A percentile compares a stretch with the other conserved stretches of the same genome.
These are phyloP conservation scores for Mycena kentingensis DNA, from an alignment of 768 basidiomycete species.

Conservation along the genomic window DNA sequence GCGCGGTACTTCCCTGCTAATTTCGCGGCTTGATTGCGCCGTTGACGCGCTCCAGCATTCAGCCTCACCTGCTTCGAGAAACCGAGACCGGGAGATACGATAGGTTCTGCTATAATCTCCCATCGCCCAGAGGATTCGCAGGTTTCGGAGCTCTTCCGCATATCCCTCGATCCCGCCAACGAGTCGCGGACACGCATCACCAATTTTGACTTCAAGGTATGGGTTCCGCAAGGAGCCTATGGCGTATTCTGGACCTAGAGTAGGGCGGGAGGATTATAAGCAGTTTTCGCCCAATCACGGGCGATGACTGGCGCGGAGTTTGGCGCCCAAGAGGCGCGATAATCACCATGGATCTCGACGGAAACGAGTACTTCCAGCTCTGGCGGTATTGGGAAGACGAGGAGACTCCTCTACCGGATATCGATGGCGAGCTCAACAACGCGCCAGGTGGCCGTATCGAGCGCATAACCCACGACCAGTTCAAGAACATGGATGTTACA, in stretches of 20 bases:
- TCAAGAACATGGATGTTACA: conserved; percentile 30
- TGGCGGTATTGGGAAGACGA: conserved; percentile 50
- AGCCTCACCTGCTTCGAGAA: conserved; percentile 12
- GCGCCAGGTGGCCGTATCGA: conserved; percentile 44
- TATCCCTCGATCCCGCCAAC: conserved; percentile 30
- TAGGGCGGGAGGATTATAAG: conserved; percentile 39
- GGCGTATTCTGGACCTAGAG: no score
- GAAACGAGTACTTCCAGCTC: conserved; percentile 44
- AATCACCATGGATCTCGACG: conserved; percentile 43
- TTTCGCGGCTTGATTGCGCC: neutral
- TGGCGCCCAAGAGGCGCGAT: conserved; percentile 39
- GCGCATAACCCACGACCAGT: conserved; percentile 42
- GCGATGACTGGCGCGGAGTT: conserved; percentile 44
- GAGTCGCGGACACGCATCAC: conserved; percentile 38
- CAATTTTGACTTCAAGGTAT: conserved; percentile 41
- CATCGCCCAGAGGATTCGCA: conserved; percentile 44
- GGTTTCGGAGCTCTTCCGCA: conserved; percentile 39
- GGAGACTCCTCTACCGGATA: conserved; percentile 30
- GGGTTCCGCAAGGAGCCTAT: no score
- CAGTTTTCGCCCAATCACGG: conserved; percentile 32
- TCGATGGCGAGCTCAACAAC: conserved; percentile 42
- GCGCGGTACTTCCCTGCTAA: conserved; percentile 28
- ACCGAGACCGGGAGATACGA: neutral
- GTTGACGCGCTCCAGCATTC: conserved; percentile 9
- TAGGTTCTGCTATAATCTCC: conserved; percentile 27